phyloP scores from a whole-genome alignment of 2,329 filamentous ascomycete species.

The Exophiala mesophila region DNA sequence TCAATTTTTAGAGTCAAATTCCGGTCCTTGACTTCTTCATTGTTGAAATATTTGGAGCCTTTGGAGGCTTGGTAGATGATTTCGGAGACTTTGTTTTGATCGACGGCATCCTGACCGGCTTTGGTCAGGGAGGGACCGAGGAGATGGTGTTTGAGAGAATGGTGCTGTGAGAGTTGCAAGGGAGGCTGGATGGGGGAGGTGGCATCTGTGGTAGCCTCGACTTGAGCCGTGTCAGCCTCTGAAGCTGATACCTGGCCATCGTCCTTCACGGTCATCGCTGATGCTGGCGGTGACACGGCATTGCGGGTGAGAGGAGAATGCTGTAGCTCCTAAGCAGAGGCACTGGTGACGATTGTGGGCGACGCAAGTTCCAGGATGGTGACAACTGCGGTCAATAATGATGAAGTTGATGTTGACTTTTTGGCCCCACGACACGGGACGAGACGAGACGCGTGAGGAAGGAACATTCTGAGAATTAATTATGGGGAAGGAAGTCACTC shows the following conservation, averaged over 20 bases:
- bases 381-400: too few relatives aligned
- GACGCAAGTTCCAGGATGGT: too few relatives aligned
- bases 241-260: constrained; percentile 5
- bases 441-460: too few relatives aligned
- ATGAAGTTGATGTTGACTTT: too few relatives aligned
- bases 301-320: too few relatives aligned
- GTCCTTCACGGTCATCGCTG: constrained; percentile 18
- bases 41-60: constrained; percentile 92
- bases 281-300: constrained; percentile 2
- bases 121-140: constrained; percentile 90
- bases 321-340: too few relatives aligned
- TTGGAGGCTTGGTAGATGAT: constrained; percentile 97
- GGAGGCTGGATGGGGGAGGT: constrained; percentile 3
- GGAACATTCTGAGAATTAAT: too few relatives aligned
- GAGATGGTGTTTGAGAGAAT: constrained; percentile 81
- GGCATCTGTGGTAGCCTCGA: too few relatives aligned
- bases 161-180: constrained; percentile 37
- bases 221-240: too few relatives aligned
- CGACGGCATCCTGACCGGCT: constrained; percentile 86
- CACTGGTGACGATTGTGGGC: too few relatives aligned
- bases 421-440: too few relatives aligned
- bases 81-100: constrained; percentile 90
- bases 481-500: too few relatives aligned
- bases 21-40: constrained; percentile 78
- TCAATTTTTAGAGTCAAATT: constrained; percentile 80